Evolutionary conservation across 805 yeast genomes (phyloP), one percentile per base, ranked within the genome.

Genomic region (Candida fluviatilis): DNA sequence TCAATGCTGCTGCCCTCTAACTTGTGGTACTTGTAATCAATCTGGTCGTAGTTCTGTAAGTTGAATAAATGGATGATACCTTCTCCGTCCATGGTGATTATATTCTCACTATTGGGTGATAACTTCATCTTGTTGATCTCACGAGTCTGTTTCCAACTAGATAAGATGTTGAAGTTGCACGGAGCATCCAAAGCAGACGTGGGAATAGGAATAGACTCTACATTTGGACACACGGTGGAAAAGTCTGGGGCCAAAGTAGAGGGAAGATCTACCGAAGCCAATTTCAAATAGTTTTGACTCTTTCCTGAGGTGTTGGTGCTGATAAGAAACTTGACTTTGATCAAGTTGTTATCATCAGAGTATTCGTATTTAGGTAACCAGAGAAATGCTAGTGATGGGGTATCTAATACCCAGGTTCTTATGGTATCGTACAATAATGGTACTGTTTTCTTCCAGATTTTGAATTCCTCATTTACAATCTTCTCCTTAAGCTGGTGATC

Each of bases 391-490:
- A 85, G 60, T 12, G 87, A 77, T 1, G 95, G 95, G 76, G 80
- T 80, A 37, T 78, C 73, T 18, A 80, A 63, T 6, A 83, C 78
- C 34, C 74, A 75, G 3, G 93, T 82, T 45, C 84, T 80, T 33
- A 87, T 66, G 44, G 82, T 74, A 48, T 82, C 85, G 58, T 87
- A 87, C 42, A 87, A 65, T 47, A 84, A 66, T 3, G 95, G 95
- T 11, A 84, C 82, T 2, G 91, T 76, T 52, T 86, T 85, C 57
- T 86, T 87, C 96, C 96, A 87, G 41, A 81, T 64, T 48, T 71
- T 71, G 67, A 74, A 84, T 61, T 84, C 93, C 58, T 84, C 95
- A 50, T 84, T 84, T 43, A 73, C 69, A 7, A 82, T 59, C 52
- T 83, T 84, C 50, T 80, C 85, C 35, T 69, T 67, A 36, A 69